These are phyloP conservation scores for Angophora floribunda DNA, from an alignment of 345 rosid species.

Conservation along the genomic window DNA sequence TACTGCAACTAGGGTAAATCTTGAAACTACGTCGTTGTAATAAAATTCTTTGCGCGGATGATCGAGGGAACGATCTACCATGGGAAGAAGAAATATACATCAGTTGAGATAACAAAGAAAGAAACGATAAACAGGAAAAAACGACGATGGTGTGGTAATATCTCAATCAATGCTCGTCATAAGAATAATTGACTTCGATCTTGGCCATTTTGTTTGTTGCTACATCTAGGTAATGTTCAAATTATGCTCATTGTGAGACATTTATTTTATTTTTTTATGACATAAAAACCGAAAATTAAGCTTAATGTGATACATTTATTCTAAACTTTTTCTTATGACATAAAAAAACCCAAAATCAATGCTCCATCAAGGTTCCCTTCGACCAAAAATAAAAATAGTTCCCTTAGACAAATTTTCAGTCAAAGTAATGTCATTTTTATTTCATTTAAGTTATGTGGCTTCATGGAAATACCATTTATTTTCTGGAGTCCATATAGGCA, in stretches of 20 bases:
- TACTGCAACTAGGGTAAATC: neutral
- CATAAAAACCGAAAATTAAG: neutral
- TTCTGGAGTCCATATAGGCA: neutral
- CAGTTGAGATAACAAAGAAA: neutral
- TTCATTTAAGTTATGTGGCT: neutral
- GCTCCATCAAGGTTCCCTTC: no score
- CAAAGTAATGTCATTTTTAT: no score
- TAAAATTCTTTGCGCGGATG: neutral
- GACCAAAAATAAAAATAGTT: no score
- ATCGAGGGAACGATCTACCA: neutral
- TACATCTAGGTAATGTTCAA: neutral
- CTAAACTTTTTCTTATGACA: neutral
- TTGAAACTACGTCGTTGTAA: neutral
- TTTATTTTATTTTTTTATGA: no score
- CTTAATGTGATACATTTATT: no score
- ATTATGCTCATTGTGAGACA: no score
- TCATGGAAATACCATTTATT: no score
- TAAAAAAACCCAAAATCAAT: no score
- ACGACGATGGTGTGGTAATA: neutral
- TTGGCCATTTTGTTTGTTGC: neutral
- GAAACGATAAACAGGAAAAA: neutral
- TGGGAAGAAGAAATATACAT: neutral
- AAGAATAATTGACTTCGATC: neutral
- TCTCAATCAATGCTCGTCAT: neutral
- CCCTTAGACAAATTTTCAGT: neutral